Evolutionary conservation across 176 grass and related monocot genomes (phyloP).

Genomic region (Oropetium thomaeum): DNA sequence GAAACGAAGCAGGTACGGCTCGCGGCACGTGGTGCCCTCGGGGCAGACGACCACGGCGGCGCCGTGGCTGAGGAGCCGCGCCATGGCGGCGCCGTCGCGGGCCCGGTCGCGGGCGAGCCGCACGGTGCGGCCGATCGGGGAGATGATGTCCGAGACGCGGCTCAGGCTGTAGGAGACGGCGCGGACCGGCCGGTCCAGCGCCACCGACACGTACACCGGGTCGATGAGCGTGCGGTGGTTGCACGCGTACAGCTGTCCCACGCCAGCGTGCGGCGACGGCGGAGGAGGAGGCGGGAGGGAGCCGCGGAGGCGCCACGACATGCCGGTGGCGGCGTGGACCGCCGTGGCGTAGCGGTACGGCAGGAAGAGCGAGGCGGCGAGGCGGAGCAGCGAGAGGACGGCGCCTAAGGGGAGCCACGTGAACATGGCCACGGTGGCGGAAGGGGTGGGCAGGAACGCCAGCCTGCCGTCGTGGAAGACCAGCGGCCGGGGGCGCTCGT

Average conservation of each 20-base stretch:
- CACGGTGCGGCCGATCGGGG: conserved; percentile 55
- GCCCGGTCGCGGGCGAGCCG: conserved; percentile 45
- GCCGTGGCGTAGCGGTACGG: conserved; percentile 48
- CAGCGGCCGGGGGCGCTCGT: conserved; percentile 38
- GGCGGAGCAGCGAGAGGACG: conserved; percentile 21
- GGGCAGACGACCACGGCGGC: conserved; percentile 60
- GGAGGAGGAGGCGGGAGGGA: neutral
- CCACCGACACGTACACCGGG: conserved; percentile 70
- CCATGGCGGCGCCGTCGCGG: conserved; percentile 53
- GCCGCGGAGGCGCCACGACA: conserved; percentile 45
- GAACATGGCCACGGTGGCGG: conserved; percentile 49
- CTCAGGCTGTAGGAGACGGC: conserved; percentile 75
- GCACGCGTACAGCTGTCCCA: conserved; percentile 63
- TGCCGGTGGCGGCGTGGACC: conserved; percentile 43
- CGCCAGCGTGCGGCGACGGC: neutral
- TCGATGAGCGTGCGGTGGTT: conserved; percentile 87
- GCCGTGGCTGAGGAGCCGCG: conserved; percentile 26
- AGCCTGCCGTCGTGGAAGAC: conserved; percentile 79
- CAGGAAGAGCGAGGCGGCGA: conserved; percentile 17
- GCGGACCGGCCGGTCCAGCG: conserved; percentile 36
- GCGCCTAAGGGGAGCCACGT: conserved; percentile 51
- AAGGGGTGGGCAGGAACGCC: conserved; percentile 57
- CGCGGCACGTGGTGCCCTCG: conserved; percentile 70
- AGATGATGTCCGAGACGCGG: conserved; percentile 51
- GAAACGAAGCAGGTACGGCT: conserved; percentile 74